Conservation (phyloP, 2,329 filamentous ascomycete species). For the Claviceps monticola region DNA sequence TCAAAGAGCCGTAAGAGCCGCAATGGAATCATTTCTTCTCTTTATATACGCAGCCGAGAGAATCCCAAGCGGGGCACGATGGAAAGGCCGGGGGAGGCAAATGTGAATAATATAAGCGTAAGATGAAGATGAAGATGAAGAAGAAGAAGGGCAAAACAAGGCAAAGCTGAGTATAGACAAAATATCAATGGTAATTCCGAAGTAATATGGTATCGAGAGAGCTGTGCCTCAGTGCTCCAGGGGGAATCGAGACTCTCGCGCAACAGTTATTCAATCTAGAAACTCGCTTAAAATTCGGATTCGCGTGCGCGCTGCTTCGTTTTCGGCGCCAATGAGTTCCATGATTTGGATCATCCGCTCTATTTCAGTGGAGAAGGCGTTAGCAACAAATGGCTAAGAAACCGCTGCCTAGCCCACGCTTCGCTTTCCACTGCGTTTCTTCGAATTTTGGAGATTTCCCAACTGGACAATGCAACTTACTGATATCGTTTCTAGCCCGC, state of each 20-base stretch:
- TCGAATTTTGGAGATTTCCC: not conserved
- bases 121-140: not conserved
- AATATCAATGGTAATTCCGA: not conserved
- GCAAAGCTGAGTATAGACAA: not conserved
- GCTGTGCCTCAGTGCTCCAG: not conserved
- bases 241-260: not conserved
- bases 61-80: too few species aligned
- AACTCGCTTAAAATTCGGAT: conserved; percentile 45
- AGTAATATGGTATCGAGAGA: not conserved
- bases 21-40: too few species aligned
- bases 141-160: not conserved
- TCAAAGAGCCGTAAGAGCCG: too few species aligned
- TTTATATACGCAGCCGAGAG: too few species aligned
- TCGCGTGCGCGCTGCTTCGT: conserved; percentile 44
- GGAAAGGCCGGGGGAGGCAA: too few species aligned
- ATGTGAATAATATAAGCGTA: too few species aligned
- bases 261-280: conserved; percentile 14
- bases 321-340: conserved; percentile 43
- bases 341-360: conserved; percentile 52
- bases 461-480: conserved; percentile 25
- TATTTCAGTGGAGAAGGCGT: conserved; percentile 13
- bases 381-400: not conserved
- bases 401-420: not conserved
- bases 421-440: not conserved
- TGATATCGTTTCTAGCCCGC: conserved; percentile 46